Conservation (phyloP, 163 green algal genomes). For the Volvox carteri region DNA sequence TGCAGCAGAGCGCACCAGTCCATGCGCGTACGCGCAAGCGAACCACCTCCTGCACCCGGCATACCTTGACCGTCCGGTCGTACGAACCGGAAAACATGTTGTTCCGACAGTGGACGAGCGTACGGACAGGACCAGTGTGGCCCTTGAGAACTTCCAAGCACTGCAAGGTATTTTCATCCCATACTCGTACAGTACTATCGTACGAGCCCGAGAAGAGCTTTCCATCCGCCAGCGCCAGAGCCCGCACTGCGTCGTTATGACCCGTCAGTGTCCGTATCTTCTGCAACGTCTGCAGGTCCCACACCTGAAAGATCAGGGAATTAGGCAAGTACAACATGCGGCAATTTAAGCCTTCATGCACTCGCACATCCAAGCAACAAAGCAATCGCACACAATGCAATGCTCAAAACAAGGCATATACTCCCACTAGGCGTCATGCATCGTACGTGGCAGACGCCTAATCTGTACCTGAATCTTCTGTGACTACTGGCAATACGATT, state of each 20-base stretch:
- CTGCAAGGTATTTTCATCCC: conserved; percentile 84
- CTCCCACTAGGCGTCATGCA: too few relatives aligned
- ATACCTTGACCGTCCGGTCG: conserved; percentile 86
- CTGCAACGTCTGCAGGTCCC: conserved; percentile 84
- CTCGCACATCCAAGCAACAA: too few relatives aligned
- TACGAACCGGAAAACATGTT: conserved; percentile 91
- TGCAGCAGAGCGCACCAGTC: too few relatives aligned
- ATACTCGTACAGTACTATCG: conserved; percentile 90
- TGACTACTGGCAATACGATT: too few relatives aligned
- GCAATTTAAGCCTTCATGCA: too few relatives aligned
- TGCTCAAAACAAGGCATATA: too few relatives aligned
- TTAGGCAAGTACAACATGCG: too few relatives aligned
- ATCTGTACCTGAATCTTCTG: too few relatives aligned
- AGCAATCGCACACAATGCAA: too few relatives aligned
- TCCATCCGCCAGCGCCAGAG: conserved; percentile 79
- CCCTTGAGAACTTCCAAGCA: conserved; percentile 86
- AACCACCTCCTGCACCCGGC: too few relatives aligned
- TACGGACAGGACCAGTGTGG: conserved; percentile 91
- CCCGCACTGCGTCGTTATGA: conserved; percentile 88
- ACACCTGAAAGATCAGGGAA: conserved; percentile 77
- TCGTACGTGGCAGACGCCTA: too few relatives aligned
- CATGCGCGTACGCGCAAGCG: too few relatives aligned
- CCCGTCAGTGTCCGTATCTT: conserved; percentile 85
- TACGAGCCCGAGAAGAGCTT: conserved; percentile 92
- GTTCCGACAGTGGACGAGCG: conserved; percentile 83